Evolutionary conservation across 495 filamentous ascomycete genomes (phyloP).

Genomic region (Neurospora sublineolata): DNA sequence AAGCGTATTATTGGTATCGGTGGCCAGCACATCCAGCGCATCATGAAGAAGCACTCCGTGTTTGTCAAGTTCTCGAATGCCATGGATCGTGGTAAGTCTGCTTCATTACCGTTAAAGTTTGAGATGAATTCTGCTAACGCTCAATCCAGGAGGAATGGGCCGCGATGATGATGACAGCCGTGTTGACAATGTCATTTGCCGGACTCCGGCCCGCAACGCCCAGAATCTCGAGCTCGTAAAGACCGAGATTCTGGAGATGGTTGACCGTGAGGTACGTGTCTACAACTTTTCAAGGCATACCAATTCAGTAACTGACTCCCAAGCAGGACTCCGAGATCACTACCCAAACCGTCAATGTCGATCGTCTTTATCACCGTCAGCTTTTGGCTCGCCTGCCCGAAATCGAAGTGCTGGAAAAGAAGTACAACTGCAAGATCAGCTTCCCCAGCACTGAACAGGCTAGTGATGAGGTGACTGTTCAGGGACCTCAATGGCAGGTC

Average conservation of each 20-base stretch:
- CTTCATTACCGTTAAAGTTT: not conserved
- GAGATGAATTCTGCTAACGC: not conserved
- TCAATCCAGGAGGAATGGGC: slow-evolving; percentile 47
- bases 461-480: slow-evolving; percentile 89
- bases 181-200: slow-evolving; percentile 97
- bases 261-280: slow-evolving; percentile 71
- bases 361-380: slow-evolving; percentile 89
- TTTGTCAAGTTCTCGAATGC: slow-evolving; percentile 99
- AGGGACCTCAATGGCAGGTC: slow-evolving; percentile 94
- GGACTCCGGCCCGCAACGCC: slow-evolving; percentile 92
- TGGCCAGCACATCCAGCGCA: slow-evolving; percentile 95
- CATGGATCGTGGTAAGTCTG: slow-evolving; percentile 63
- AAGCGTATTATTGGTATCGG: slow-evolving; percentile 99
- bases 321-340: slow-evolving; percentile 85
- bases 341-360: slow-evolving; percentile 80
- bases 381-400: slow-evolving; percentile 75
- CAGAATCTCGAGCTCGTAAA: slow-evolving; percentile 94
- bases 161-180: slow-evolving; percentile 96
- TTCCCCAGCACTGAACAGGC: slow-evolving; percentile 96
- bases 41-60: slow-evolving; percentile 99
- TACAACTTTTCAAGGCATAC: slow-evolving; percentile 3
- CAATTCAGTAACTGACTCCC: not conserved
- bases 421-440: slow-evolving; percentile 96
- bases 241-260: slow-evolving; percentile 99
- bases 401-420: slow-evolving; percentile 91